Evolutionary conservation across 805 yeast genomes (phyloP).

Genomic region (Alloascoidea hylecoeti): DNA sequence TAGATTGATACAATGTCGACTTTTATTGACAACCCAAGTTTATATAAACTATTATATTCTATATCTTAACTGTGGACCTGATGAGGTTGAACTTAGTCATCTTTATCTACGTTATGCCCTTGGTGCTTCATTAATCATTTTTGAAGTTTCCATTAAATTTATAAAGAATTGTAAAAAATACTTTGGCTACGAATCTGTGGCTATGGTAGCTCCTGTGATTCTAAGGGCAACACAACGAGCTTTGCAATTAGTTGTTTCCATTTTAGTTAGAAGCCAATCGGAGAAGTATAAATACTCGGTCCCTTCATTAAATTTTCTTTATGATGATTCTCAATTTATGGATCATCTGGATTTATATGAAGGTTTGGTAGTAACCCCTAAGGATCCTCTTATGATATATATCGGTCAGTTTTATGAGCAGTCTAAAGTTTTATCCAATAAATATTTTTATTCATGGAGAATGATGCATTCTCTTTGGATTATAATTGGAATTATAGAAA

Average conservation of each 20-base stretch:
- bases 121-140: neutral
- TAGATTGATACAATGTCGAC: neutral
- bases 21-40: neutral
- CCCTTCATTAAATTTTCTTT: neutral
- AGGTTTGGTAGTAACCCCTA: neutral
- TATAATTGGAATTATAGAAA: neutral
- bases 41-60: neutral
- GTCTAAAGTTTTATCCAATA: neutral
- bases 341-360: neutral
- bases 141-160: neutral
- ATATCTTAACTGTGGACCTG: neutral
- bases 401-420: neutral
- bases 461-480: neutral
- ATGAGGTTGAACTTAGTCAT: neutral
- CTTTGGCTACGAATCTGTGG: constrained; percentile 1
- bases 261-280: neutral
- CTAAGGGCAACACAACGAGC: neutral
- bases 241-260: neutral
- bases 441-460: constrained; percentile 1
- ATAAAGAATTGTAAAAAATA: neutral
- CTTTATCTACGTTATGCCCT: neutral
- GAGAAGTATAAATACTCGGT: neutral
- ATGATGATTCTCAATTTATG: neutral
- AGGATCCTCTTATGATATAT: neutral
- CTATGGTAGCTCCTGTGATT: neutral